These are phyloP conservation scores for Symbiotaphrina buchneri DNA, from an alignment of 495 filamentous ascomycete genomes.

Conservation along the genomic window DNA sequence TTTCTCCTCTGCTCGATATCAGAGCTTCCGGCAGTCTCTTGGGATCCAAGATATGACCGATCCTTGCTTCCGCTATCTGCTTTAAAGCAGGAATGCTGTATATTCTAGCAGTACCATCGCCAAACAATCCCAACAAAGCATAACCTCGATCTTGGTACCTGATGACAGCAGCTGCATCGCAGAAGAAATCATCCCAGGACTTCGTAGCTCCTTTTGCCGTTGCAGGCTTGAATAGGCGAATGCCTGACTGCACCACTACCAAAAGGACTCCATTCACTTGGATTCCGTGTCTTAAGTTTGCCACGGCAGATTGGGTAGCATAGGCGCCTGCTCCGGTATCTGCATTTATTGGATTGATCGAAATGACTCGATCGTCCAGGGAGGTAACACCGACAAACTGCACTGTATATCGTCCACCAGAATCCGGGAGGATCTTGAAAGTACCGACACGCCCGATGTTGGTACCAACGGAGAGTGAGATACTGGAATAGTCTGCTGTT, in stretches of 20 bases:
- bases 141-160: conserved; percentile 48
- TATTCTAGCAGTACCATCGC: conserved; percentile 51
- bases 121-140: conserved; percentile 65
- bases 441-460: conserved; percentile 63
- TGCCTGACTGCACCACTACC: conserved; percentile 47
- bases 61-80: conserved; percentile 46
- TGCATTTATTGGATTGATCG: conserved; percentile 52
- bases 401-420: conserved; percentile 47
- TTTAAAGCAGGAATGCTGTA: conserved; percentile 74
- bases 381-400: conserved; percentile 39
- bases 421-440: conserved; percentile 66
- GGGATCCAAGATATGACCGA: conserved; percentile 45
- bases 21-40: conserved; percentile 40
- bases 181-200: conserved; percentile 60
- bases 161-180: conserved; percentile 50
- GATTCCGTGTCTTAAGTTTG: conserved; percentile 41
- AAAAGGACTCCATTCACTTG: conserved; percentile 51
- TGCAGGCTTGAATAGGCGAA: conserved; percentile 69
- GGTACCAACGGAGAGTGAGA: conserved; percentile 79
- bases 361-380: conserved; percentile 50
- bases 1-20: conserved; percentile 52
- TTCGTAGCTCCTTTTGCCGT: conserved; percentile 72
- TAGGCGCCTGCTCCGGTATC: conserved; percentile 53
- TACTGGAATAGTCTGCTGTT: conserved; percentile 63
- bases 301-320: conserved; percentile 51